phyloP scores from a whole-genome alignment of 2,329 filamentous ascomycete genomes.

The Neobulgaria alba region DNA sequence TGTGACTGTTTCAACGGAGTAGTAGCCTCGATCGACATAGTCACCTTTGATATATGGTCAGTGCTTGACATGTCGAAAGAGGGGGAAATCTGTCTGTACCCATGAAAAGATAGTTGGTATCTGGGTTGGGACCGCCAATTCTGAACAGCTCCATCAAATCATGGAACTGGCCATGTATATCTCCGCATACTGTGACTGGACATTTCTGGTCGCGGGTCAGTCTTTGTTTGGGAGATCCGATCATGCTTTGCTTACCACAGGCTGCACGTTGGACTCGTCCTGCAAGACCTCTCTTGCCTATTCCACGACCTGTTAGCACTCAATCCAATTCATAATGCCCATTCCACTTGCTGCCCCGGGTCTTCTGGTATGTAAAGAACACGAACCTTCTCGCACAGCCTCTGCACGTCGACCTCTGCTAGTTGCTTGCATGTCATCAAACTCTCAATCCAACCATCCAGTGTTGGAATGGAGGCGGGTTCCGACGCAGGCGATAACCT shows the following conservation, averaged over 20 bases:
- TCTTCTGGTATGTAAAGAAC: constrained; percentile 18
- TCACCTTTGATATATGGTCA: constrained; percentile 55
- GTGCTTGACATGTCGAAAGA: constrained; percentile 2
- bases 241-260: constrained; percentile 61
- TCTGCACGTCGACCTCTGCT: constrained; percentile 86
- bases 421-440: constrained; percentile 99
- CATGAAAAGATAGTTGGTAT: constrained; percentile 99
- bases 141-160: constrained; percentile 99
- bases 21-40: constrained; percentile 98
- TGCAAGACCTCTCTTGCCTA: constrained; percentile 93
- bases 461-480: constrained; percentile 80
- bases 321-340: constrained; percentile 2
- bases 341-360: constrained; percentile 6
- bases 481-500: constrained; percentile 70
- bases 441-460: constrained; percentile 98
- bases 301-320: constrained; percentile 14
- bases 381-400: constrained; percentile 92
- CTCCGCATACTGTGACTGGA: constrained; percentile 95
- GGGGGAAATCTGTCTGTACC: constrained; percentile 41
- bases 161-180: constrained; percentile 98
- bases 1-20: constrained; percentile 96
- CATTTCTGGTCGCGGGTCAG: constrained; percentile 61
- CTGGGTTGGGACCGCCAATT: constrained; percentile 94
- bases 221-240: constrained; percentile 1
- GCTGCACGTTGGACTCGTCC: constrained; percentile 97